Evolutionary conservation across 768 basidiomycete species (phyloP).

Genomic region (Podaxis sp.): DNA sequence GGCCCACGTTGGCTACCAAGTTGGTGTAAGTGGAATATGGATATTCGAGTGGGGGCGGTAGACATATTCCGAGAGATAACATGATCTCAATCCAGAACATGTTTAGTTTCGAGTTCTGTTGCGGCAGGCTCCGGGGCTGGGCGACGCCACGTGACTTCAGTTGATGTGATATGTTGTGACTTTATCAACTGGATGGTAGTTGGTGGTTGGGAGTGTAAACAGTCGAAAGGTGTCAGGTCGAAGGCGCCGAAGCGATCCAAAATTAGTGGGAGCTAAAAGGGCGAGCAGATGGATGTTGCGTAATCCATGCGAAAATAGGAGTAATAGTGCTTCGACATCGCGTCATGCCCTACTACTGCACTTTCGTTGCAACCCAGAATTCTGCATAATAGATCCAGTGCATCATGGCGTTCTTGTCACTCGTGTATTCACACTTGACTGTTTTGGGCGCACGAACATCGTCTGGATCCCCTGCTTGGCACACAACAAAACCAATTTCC

Average conservation of each 20-base stretch:
- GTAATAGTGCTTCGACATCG: background rate
- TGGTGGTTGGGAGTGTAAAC: background rate
- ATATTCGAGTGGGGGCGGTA: background rate
- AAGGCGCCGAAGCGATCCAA: background rate
- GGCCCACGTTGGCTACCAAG: background rate
- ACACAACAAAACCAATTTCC: constrained; percentile 53
- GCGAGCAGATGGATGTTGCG: background rate
- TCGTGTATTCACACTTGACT: constrained; percentile 66
- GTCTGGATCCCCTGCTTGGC: constrained; percentile 25
- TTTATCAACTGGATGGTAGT: background rate
- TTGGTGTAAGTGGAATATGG: background rate
- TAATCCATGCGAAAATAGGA: background rate
- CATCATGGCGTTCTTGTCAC: constrained; percentile 65
- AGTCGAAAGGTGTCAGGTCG: background rate
- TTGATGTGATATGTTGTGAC: background rate
- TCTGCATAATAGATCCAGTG: constrained; percentile 65
- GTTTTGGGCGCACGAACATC: constrained; percentile 30
- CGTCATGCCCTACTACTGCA: background rate
- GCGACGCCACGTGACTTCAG: background rate
- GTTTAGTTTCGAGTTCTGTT: background rate
- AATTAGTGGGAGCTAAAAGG: background rate
- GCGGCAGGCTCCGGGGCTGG: background rate
- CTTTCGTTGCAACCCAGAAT: constrained; percentile 60
- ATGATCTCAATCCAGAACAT: background rate
- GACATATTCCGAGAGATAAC: background rate